Percentiles rank a stretch among this genome's conserved stretches.
Evolutionary conservation across 768 basidiomycete species (phyloP).

Genomic region (Suillus subalutaceus): DNA sequence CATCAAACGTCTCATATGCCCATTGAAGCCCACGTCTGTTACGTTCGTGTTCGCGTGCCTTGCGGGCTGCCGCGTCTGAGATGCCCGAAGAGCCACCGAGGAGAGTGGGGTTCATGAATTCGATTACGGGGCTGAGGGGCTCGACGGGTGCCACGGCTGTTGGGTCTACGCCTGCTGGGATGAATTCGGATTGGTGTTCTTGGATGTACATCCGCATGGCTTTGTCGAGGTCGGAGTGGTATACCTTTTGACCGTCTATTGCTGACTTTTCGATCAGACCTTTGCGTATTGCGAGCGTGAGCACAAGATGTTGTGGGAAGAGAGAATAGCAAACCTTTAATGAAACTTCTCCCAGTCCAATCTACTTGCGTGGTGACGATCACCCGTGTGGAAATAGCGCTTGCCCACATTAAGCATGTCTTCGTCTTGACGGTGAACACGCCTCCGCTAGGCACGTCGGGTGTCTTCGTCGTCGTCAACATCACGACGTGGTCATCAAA

Average conservation of each 20-base stretch:
- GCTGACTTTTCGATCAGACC: slow-evolving; percentile 93
- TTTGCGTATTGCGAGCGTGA: slow-evolving; percentile 32
- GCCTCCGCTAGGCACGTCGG: slow-evolving; percentile 92
- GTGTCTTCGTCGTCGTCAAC: slow-evolving; percentile 88
- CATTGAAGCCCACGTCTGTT: slow-evolving; percentile 79
- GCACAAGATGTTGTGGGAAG: neutral
- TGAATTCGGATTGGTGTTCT: slow-evolving; percentile 87
- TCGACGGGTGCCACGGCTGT: slow-evolving; percentile 52
- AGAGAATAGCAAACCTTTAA: slow-evolving; percentile 65
- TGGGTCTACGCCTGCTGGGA: slow-evolving; percentile 77
- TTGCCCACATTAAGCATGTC: slow-evolving; percentile 96
- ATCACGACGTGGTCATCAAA: slow-evolving; percentile 83
- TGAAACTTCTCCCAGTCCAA: slow-evolving; percentile 96
- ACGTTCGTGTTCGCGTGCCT: slow-evolving; percentile 68
- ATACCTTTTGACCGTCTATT: slow-evolving; percentile 89
- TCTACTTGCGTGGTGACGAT: slow-evolving; percentile 91
- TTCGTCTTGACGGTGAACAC: slow-evolving; percentile 93
- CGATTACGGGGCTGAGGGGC: slow-evolving; percentile 33
- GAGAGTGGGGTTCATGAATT: slow-evolving; percentile 15
- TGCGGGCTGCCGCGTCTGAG: slow-evolving; percentile 28
- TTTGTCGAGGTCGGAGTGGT: slow-evolving; percentile 80
- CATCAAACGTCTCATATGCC: slow-evolving; percentile 87
- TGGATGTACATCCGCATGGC: slow-evolving; percentile 89
- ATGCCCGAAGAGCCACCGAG: slow-evolving; percentile 12
- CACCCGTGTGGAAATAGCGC: slow-evolving; percentile 72